Conservation (phyloP, 169 alveolate genomes). For the Besnoitia besnoiti region DNA sequence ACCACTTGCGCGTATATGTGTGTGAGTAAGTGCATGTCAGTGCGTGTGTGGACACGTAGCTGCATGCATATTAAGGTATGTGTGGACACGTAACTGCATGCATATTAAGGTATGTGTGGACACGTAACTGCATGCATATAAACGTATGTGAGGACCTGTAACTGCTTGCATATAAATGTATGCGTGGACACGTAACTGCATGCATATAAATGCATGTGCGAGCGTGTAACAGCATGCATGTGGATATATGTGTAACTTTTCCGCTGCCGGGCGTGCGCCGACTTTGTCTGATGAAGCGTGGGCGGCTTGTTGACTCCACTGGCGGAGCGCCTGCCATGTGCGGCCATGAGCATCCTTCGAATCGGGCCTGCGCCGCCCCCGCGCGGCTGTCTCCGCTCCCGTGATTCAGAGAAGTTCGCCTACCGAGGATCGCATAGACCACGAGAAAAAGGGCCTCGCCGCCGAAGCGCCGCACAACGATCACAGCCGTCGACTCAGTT, state of each 20-base stretch:
- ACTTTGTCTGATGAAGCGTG: too few species aligned
- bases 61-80: neutral
- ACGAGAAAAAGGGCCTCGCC: neutral
- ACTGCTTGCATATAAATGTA: neutral
- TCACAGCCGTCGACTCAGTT: neutral
- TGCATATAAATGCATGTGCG: neutral
- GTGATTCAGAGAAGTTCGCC: neutral
- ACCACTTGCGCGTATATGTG: too few species aligned
- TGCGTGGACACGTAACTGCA: neutral
- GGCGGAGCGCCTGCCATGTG: too few species aligned
- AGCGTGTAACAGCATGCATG: neutral
- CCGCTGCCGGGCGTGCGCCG: too few species aligned
- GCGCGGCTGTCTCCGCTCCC: neutral
- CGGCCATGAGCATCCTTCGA: neutral
- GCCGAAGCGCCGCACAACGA: neutral
- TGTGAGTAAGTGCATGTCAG: too few species aligned
- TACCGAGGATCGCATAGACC: constrained; percentile 14
- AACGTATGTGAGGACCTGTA: neutral
- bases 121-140: neutral
- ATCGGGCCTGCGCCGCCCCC: too few species aligned
- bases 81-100: neutral
- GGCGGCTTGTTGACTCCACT: too few species aligned
- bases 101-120: neutral
- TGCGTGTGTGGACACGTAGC: neutral
- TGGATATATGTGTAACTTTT: neutral